A percentile compares a stretch with the other conserved stretches of the same genome.
Conservation (phyloP, 148 eudicot species). For the Diospyros kaki region DNA sequence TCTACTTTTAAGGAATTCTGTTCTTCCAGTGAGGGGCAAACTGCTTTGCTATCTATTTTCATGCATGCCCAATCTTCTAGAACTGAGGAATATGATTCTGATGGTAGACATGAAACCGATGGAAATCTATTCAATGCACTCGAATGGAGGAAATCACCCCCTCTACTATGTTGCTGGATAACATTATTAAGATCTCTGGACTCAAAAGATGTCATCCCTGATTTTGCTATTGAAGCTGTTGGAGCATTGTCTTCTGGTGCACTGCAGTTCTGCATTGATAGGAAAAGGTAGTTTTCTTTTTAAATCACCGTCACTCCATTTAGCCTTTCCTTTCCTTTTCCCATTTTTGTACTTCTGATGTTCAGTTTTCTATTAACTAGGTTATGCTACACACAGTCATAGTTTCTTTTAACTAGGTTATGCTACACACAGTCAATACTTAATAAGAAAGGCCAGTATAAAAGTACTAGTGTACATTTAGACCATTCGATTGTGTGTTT, state of each 20-base stretch:
- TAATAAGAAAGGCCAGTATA: background rate
- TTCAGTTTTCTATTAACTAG: background rate
- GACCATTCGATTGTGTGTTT: background rate
- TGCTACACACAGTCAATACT: background rate
- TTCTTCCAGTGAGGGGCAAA: conserved; percentile 56
- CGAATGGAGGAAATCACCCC: conserved; percentile 66
- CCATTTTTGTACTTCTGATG: too few relatives aligned
- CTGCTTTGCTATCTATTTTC: conserved; percentile 50
- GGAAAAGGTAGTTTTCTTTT: conserved; percentile 50
- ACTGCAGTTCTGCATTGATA: conserved; percentile 64
- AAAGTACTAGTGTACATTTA: background rate
- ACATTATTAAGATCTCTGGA: conserved; percentile 57
- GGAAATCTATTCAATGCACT: conserved; percentile 29
- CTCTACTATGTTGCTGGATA: conserved; percentile 64
- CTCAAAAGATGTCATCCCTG: conserved; percentile 48
- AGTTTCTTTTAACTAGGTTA: background rate
- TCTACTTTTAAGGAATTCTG: conserved; percentile 55
- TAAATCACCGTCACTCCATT: background rate
- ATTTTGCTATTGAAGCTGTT: conserved; percentile 55
- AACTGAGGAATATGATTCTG: conserved; percentile 35
- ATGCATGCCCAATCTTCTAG: conserved; percentile 31
- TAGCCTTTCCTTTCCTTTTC: background rate
- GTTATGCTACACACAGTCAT: background rate
- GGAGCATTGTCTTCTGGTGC: conserved; percentile 55
- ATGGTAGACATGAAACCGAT: conserved; percentile 34